Base-by-base conservation (phyloP, 164 flowering plant species). In the Pachysandra terminalis region DNA sequence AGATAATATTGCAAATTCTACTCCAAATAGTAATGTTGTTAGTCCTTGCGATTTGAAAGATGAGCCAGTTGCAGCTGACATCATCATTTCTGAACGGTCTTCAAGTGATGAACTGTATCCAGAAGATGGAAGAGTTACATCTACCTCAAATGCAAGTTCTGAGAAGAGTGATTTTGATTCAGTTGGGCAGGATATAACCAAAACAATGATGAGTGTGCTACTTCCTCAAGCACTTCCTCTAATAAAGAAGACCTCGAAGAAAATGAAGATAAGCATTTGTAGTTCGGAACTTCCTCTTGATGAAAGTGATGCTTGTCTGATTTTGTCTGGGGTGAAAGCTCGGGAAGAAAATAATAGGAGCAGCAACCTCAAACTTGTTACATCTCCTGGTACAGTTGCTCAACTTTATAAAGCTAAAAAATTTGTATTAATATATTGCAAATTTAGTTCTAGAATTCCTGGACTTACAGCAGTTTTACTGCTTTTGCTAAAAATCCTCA, bases 211-310 rank as follows among this genome's bases (percentile, higher is more conserved):
- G 90, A 71, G 83, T 67, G 37, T 90, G 56, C 81, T 93, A 61
- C 97, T 96, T 77, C 99, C 99, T 23, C 93, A 80, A 83, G 97
- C 97, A 48, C 72, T 96, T 65, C 98, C 99, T 71, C 74, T 93
- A 57, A 86, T 96, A 75, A 81, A 78, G 73, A 64, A 68, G 68
- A 73, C 84, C 51, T 79, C 76, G 69, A 83, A 79, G 73, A 82
- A 74, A 78, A 65, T n/a, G n/a, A n/a, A n/a, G n/a, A 16, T 28
- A 72, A 58, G 32, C 14, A 24, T 37, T 56, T 71, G 52, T 23
- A 59, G 63, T 58, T 65, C 75, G 26, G 69, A 68, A 68, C 61
- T 54, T 61, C 58, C 74, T 48, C 53, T 56, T 19, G 22, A 45
- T 61, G 63, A 58, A 25, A 41, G 12, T 37, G 69, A 66, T 24